Evolutionary conservation across 352 stramenopile genomes (phyloP).

Genomic region (Elongisporangium prolatum): DNA sequence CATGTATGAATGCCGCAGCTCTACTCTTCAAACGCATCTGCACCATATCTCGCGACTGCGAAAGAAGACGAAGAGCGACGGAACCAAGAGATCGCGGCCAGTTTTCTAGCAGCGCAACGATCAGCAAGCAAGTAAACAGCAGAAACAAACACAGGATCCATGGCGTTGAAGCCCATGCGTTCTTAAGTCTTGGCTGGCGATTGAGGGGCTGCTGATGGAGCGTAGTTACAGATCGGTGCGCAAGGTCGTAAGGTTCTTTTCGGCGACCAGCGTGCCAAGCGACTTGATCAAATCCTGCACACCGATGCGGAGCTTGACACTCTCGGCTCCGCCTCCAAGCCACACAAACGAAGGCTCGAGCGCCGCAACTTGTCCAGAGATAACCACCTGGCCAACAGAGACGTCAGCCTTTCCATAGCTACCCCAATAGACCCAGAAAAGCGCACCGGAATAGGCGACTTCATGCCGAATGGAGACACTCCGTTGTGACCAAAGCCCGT

Average conservation of each 20-base stretch:
- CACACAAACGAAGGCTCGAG: conserved; percentile 65
- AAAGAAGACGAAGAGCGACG: background rate
- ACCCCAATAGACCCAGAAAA: background rate
- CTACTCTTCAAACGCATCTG: background rate
- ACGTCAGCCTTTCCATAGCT: background rate
- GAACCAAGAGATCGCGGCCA: background rate
- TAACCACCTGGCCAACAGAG: conserved; percentile 44
- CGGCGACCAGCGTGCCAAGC: conserved; percentile 46
- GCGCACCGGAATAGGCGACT: conserved; percentile 51
- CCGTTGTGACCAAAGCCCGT: conserved; percentile 87
- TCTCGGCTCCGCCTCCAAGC: conserved; percentile 72
- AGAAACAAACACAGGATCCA: no score
- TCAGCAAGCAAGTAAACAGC: background rate
- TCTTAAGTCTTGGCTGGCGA: background rate
- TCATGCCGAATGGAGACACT: conserved; percentile 81
- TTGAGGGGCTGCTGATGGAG: background rate
- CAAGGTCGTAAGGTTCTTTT: conserved; percentile 47
- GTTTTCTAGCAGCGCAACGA: background rate
- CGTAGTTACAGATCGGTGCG: conserved; percentile 24
- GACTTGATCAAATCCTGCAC: conserved; percentile 55
- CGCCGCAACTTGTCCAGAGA: conserved; percentile 48
- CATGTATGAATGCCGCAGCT: background rate
- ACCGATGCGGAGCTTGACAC: conserved; percentile 74
- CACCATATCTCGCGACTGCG: background rate
- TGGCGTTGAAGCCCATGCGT: background rate